These are phyloP conservation scores for Theileria orientalis DNA, from an alignment of 169 alveolate species.

Conservation along the genomic window DNA sequence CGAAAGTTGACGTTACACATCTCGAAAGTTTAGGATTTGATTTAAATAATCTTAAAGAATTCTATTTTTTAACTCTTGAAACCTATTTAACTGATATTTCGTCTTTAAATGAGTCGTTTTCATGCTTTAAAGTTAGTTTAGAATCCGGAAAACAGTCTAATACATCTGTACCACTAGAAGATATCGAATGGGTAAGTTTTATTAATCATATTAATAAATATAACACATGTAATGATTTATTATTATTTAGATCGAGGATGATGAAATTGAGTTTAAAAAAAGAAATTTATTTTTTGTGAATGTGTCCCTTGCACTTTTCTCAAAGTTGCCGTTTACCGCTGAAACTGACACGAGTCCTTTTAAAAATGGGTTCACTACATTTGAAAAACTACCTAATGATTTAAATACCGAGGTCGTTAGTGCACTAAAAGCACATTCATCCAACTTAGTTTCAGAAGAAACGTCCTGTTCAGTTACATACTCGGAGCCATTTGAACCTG, in stretches of 20 bases:
- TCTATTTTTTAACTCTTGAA: neutral
- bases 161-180: neutral
- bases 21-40: neutral
- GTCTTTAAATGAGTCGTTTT: constrained; percentile 14
- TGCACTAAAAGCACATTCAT: neutral
- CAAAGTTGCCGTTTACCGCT: neutral
- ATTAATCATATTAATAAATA: neutral
- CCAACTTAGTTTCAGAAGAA: neutral
- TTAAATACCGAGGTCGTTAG: neutral
- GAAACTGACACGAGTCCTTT: neutral
- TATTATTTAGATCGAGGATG: constrained; percentile 44
- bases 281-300: constrained; percentile 26
- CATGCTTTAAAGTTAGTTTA: neutral
- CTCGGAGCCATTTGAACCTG: constrained; percentile 3
- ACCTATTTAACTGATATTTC: neutral
- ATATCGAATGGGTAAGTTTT: constrained; percentile 43
- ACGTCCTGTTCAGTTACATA: neutral
- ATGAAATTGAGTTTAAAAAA: constrained; percentile 21
- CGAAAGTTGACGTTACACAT: neutral
- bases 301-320: constrained; percentile 1
- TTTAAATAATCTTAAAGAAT: neutral
- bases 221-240: no score
- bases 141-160: neutral
- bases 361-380: constrained; percentile 12
- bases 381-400: constrained; percentile 16